A percentile compares a stretch with the other conserved stretches of the same genome.
phyloP scores from a whole-genome alignment of 208 protist species.

The Trichomonas tenax region DNA sequence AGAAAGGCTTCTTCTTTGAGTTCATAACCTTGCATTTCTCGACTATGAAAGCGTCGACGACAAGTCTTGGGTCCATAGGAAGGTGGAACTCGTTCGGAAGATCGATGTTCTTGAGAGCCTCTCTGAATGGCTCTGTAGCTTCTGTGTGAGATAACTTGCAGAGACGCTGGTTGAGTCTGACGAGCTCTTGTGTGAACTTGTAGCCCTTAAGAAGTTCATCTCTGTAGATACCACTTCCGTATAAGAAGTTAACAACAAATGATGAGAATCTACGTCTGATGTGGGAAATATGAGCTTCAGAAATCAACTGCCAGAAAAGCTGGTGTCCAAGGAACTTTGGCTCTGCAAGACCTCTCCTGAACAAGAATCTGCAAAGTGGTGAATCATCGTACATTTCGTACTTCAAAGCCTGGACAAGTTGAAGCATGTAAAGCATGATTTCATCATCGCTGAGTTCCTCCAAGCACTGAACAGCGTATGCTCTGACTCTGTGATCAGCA shows the following conservation, averaged over 20 bases:
- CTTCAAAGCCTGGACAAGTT: conserved; percentile 55
- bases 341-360: conserved; percentile 47
- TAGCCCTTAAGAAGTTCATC: background rate
- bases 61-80: conserved; percentile 25
- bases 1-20: conserved; percentile 66
- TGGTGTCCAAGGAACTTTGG: conserved; percentile 55
- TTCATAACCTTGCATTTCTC: conserved; percentile 71
- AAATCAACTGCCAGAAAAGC: conserved; percentile 65
- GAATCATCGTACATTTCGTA: conserved; percentile 57
- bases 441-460: conserved; percentile 31
- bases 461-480: conserved; percentile 45
- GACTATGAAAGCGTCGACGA: background rate
- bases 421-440: conserved; percentile 26
- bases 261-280: conserved; percentile 59
- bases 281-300: conserved; percentile 54
- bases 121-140: background rate
- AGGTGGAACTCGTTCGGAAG: conserved; percentile 12
- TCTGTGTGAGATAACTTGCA: background rate
- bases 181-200: background rate
- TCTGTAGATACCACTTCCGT: background rate
- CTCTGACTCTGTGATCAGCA: conserved; percentile 46
- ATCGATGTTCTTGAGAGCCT: background rate
- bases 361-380: conserved; percentile 51
- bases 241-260: background rate
- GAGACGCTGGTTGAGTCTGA: background rate